A percentile compares a stretch with the other conserved stretches of the same genome.
Conservation (phyloP, 495 filamentous ascomycete species). For the Talaromyces liani region DNA sequence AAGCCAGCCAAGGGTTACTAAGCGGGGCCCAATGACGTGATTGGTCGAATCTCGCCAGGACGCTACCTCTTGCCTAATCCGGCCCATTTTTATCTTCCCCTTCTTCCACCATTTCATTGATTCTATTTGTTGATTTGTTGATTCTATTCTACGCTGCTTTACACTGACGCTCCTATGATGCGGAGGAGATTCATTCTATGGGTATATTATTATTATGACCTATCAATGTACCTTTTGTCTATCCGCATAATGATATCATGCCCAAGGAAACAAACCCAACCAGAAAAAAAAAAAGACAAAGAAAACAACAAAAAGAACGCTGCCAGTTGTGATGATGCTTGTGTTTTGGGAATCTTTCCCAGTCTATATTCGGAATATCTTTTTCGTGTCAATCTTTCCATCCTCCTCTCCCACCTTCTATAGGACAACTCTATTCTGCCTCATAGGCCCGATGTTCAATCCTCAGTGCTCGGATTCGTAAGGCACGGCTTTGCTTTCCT, state of each 20-base stretch:
- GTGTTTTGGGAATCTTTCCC: neutral
- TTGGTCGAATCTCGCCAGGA: neutral
- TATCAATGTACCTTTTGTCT: neutral
- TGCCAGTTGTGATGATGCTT: neutral
- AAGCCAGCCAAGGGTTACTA: neutral
- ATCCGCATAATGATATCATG: constrained; percentile 1
- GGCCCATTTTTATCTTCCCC: neutral
- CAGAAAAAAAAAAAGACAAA: neutral
- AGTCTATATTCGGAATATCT: neutral
- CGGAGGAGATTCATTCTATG: neutral
- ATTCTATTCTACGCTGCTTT: neutral
- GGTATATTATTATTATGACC: neutral
- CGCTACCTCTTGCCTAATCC: neutral
- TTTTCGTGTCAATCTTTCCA: neutral
- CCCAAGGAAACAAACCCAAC: neutral
- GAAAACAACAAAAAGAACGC: neutral
- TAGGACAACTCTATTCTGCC: neutral
- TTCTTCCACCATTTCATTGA: neutral
- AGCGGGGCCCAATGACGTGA: neutral
- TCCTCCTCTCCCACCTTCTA: neutral
- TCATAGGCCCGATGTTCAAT: neutral
- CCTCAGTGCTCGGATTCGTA: neutral
- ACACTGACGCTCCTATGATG: neutral
- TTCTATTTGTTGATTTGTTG: neutral
- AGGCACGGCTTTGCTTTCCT: constrained; percentile 19